phyloP scores from a whole-genome alignment of 139 green algal species.

The Haematococcus sp. region DNA sequence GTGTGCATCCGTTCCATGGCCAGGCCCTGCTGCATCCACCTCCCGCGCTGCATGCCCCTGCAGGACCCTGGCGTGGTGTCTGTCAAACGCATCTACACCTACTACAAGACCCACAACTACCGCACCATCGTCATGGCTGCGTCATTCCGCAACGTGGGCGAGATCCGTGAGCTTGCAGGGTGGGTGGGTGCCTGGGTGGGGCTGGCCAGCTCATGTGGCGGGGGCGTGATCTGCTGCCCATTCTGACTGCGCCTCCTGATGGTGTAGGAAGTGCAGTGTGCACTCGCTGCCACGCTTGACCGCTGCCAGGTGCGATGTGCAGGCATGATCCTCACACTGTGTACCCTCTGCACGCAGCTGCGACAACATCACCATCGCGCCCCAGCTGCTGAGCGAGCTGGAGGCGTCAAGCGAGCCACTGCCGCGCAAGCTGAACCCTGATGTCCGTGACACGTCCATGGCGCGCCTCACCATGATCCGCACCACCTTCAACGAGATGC shows the following conservation, averaged over 20 bases:
- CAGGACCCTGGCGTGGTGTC: slow-evolving; percentile 73
- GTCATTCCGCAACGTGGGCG: slow-evolving; percentile 82
- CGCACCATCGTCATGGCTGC: slow-evolving; percentile 87
- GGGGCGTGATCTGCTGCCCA: too few species aligned
- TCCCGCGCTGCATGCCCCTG: background rate
- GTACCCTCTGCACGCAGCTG: too few species aligned
- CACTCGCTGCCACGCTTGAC: too few species aligned
- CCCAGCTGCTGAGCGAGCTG: slow-evolving; percentile 78
- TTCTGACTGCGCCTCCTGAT: too few species aligned
- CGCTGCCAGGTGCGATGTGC: too few species aligned
- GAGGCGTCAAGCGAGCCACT: slow-evolving; percentile 63
- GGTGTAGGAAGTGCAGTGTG: too few species aligned
- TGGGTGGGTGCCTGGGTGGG: slow-evolving; percentile 19
- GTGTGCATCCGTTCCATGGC: too few species aligned
- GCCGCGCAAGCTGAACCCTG: slow-evolving; percentile 66
- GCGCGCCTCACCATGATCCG: slow-evolving; percentile 21
- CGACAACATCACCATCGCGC: slow-evolving; percentile 92
- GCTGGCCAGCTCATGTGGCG: too few species aligned
- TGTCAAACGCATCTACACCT: slow-evolving; percentile 79
- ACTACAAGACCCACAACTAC: slow-evolving; percentile 79
- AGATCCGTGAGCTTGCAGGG: slow-evolving; percentile 83
- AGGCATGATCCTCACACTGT: too few species aligned
- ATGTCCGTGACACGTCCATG: slow-evolving; percentile 6
- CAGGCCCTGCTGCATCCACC: too few species aligned
- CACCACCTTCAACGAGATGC: slow-evolving; percentile 61